Evolutionary conservation across 2,329 filamentous ascomycete species (phyloP).

Genomic region (Parastagonospora avenae): DNA sequence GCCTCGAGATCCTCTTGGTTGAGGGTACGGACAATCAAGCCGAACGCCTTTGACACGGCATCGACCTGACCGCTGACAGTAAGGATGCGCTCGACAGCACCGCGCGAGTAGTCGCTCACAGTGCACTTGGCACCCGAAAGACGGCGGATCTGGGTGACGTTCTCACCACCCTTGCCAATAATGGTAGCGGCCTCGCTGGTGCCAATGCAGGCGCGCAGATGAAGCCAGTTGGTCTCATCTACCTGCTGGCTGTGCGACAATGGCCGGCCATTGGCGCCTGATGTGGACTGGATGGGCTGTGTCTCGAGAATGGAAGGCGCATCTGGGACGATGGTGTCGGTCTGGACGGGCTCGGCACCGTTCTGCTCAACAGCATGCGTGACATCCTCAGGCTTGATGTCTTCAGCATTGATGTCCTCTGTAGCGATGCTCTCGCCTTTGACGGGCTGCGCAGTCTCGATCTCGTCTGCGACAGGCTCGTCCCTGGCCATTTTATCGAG

Average conservation of each 20-base stretch:
- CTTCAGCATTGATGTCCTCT: conserved; percentile 40
- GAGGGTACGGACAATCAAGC: conserved; percentile 94
- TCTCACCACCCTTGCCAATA: conserved; percentile 98
- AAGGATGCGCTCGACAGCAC: conserved; percentile 94
- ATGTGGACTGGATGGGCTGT: conserved; percentile 64
- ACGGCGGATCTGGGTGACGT: conserved; percentile 94
- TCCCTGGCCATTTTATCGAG: conserved; percentile 88
- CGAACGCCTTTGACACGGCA: conserved; percentile 97
- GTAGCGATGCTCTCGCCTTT: conserved; percentile 40
- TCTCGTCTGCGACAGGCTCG: conserved; percentile 58
- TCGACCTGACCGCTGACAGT: conserved; percentile 97
- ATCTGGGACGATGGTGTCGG: conserved; percentile 73
- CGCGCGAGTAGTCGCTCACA: conserved; percentile 96
- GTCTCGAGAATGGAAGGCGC: conserved; percentile 56
- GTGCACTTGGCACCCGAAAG: conserved; percentile 98
- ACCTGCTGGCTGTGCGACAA: conserved; percentile 59
- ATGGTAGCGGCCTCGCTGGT: conserved; percentile 97
- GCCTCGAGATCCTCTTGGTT: conserved; percentile 94
- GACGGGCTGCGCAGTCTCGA: conserved; percentile 45
- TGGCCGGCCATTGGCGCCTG: conserved; percentile 58
- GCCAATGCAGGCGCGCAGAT: conserved; percentile 94
- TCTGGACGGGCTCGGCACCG: conserved; percentile 65
- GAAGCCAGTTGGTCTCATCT: conserved; percentile 95
- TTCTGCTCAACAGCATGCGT: conserved; percentile 48
- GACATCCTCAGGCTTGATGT: conserved; percentile 26